Conservation (phyloP, 2,329 filamentous ascomycete species). For the Diaporthe sp. region DNA sequence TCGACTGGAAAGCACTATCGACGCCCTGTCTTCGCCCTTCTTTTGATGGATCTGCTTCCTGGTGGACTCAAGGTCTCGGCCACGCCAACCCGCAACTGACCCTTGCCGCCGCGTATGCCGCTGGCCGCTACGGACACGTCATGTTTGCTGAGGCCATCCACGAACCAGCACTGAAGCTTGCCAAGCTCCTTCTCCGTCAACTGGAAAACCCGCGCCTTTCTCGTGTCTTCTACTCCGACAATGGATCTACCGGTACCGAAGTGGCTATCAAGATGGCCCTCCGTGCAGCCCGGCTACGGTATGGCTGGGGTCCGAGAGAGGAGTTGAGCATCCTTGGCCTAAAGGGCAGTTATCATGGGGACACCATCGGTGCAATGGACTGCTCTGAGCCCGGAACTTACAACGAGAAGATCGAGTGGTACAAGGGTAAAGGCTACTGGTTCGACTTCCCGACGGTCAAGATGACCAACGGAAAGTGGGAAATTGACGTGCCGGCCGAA, state of each 20-base stretch:
- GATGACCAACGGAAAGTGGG: slow-evolving; percentile 74
- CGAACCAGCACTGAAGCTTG: slow-evolving; percentile 77
- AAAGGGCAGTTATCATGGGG: slow-evolving; percentile 86
- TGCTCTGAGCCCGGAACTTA: slow-evolving; percentile 80
- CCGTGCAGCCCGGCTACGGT: slow-evolving; percentile 73
- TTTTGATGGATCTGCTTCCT: slow-evolving; percentile 87
- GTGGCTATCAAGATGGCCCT: slow-evolving; percentile 89
- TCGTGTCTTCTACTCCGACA: slow-evolving; percentile 85
- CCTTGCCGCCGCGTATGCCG: slow-evolving; percentile 81
- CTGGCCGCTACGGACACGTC: slow-evolving; percentile 86
- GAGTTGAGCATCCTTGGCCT: slow-evolving; percentile 78
- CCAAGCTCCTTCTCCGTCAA: slow-evolving; percentile 69
- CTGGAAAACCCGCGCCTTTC: slow-evolving; percentile 72
- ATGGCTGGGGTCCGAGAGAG: slow-evolving; percentile 69
- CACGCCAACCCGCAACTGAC: slow-evolving; percentile 80
- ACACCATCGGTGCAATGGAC: slow-evolving; percentile 91
- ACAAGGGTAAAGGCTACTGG: slow-evolving; percentile 82
- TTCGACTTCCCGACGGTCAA: slow-evolving; percentile 81
- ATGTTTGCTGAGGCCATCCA: slow-evolving; percentile 89
- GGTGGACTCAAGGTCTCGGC: slow-evolving; percentile 92
- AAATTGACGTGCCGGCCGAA: slow-evolving; percentile 59
- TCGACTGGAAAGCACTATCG: too few species aligned
- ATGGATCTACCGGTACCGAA: slow-evolving; percentile 85
- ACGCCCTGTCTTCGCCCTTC: slow-evolving; percentile 65
- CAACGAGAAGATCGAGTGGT: slow-evolving; percentile 90